Conservation (phyloP, 371 early-diverging fungal species). For the Gilbertella persicaria region DNA sequence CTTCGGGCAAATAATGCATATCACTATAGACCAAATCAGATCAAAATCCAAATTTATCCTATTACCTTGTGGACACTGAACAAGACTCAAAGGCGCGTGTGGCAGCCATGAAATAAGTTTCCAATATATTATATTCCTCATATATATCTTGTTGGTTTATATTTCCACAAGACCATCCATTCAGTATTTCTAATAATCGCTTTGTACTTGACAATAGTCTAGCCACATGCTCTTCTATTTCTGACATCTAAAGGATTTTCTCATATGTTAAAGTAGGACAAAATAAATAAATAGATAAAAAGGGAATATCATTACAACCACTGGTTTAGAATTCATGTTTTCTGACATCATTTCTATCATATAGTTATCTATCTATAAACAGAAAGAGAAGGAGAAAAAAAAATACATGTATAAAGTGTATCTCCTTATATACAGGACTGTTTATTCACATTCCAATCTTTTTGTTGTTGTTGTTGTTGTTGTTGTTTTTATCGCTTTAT, state of each 20-base stretch:
- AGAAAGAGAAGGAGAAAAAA: constrained; percentile 6
- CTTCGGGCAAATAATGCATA: constrained; percentile 52
- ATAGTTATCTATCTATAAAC: neutral
- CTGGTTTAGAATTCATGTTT: neutral
- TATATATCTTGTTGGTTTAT: constrained; percentile 47
- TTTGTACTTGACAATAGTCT: constrained; percentile 57
- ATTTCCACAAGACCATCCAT: constrained; percentile 53
- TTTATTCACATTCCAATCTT: neutral
- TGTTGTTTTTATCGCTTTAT: no score
- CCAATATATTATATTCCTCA: constrained; percentile 47
- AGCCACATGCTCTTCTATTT: constrained; percentile 57
- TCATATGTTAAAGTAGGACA: no score
- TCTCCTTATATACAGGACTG: neutral
- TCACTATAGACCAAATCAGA: constrained; percentile 33
- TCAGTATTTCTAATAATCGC: constrained; percentile 54
- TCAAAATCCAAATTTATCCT: neutral
- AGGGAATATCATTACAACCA: neutral
- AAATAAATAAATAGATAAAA: constrained; percentile 1
- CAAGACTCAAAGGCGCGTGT: constrained; percentile 48
- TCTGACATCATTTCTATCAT: constrained; percentile 13
- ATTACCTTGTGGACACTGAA: constrained; percentile 53
- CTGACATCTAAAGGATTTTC: constrained; percentile 37
- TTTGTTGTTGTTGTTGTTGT: neutral
- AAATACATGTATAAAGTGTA: neutral
- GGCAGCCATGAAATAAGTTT: constrained; percentile 47